Percentiles rank a stretch among this genome's conserved stretches.
phyloP scores from a whole-genome alignment of 176 grass and related monocot species.

The Eragrostis nindensis region DNA sequence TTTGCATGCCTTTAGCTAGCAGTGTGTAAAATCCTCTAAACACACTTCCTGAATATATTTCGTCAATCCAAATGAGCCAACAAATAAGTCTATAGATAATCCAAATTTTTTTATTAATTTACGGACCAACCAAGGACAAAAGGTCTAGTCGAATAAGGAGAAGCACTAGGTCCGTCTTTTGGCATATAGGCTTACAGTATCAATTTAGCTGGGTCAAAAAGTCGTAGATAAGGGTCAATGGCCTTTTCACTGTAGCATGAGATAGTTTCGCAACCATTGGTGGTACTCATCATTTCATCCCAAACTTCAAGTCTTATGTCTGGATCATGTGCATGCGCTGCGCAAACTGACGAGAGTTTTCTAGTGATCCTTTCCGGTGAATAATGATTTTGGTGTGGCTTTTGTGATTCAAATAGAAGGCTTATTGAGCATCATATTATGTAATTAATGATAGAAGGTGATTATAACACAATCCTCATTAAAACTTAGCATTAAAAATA shows the following conservation, averaged over 20 bases:
- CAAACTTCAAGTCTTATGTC: too few species aligned
- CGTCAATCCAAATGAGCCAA: too few species aligned
- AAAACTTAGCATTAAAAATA: not conserved
- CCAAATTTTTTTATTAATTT: not conserved
- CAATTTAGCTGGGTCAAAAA: slow-evolving; percentile 12
- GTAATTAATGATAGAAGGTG: not conserved
- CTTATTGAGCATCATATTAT: not conserved
- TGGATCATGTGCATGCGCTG: not conserved
- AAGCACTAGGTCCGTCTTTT: slow-evolving; percentile 23
- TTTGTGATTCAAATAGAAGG: not conserved
- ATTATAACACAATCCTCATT: not conserved
- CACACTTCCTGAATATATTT: too few species aligned
- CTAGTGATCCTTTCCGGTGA: not conserved
- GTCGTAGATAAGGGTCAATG: not conserved
- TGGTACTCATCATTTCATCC: not conserved
- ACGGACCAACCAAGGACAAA: not conserved
- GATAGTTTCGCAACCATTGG: not conserved
- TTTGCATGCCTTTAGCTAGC: not conserved
- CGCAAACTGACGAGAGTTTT: not conserved
- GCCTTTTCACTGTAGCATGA: slow-evolving; percentile 1
- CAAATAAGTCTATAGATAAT: too few species aligned
- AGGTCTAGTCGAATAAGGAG: not conserved
- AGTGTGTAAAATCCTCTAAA: too few species aligned
- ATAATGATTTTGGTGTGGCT: not conserved
- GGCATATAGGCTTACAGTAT: not conserved